Evolutionary conservation across 306 rosid genomes (phyloP), one percentile per base, ranked within the genome.

Genomic region (Begonia loranthoides): DNA sequence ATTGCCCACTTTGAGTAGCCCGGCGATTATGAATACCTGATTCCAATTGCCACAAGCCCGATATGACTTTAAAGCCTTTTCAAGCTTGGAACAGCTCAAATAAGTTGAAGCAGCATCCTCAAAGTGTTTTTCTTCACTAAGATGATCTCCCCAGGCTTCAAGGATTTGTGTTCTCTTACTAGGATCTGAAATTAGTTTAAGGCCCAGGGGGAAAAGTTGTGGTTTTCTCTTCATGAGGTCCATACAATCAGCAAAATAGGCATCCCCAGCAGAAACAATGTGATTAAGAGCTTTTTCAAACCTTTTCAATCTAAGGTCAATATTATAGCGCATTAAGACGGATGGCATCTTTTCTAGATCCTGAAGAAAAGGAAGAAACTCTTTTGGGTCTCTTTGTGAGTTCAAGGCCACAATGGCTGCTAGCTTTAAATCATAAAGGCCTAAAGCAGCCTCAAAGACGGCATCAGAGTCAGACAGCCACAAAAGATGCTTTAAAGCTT

Each of bases 111-210:
- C 99, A 63, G 94, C 94, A 74, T 86, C 86, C 65, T 86, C 96
- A 44, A 72, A 82, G 64, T 65, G 55, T 71, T 90, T 86, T 58
- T 74, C 88, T 62, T 68, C 73, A 56, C 63, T 62, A 56, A 86
- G 96, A 74, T 82, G 66, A 66, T 90, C 96, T 12, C 96, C 99
- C 99, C 99, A 86, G 15, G 99, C 95, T 68, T 90, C 93, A 17
- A 80, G 87, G 59, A 90, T 75, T 50, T 80, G 72, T 67, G 52
- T 78, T 74, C 68, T 81, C 76, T 75, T 83, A 39, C 71, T 49
- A 64, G 76, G 81, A 70, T 79, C 86, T 51, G 78, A 66, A 63
- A 90, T 70, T 68, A 90, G 75, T 60, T 83, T 83, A 78, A 83
- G 86, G 54, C 96, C 88, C 77, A 86, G 52, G 3, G 94, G 80